A percentile compares a stretch with the other conserved stretches of the same genome.
phyloP scores from a whole-genome alignment of 768 basidiomycete genomes.

The Rhizopogon vinicolor region DNA sequence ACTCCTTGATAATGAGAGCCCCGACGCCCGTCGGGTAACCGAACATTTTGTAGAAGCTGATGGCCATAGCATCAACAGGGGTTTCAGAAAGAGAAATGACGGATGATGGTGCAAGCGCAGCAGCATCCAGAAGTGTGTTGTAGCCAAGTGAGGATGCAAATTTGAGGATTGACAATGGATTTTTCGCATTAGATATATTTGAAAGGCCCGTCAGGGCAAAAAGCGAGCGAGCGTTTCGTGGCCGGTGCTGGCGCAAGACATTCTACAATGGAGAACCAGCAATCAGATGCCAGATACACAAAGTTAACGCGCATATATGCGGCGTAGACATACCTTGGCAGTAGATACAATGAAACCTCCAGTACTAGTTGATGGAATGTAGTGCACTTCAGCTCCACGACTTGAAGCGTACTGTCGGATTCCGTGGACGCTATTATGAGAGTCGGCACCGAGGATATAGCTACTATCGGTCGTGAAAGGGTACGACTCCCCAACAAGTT shows the following conservation, averaged over 20 bases:
- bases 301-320: constrained; percentile 15
- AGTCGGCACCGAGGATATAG: constrained; percentile 70
- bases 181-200: constrained; percentile 77
- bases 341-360: constrained; percentile 59
- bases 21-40: constrained; percentile 85
- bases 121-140: constrained; percentile 74
- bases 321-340: constrained; percentile 48
- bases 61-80: constrained; percentile 75
- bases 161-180: constrained; percentile 55
- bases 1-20: constrained; percentile 69
- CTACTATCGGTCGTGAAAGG: constrained; percentile 56
- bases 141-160: constrained; percentile 70
- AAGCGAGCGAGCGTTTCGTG: constrained; percentile 47
- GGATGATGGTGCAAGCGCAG: constrained; percentile 74
- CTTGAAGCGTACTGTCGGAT: constrained; percentile 65
- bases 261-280: constrained; percentile 33
- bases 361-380: constrained; percentile 57
- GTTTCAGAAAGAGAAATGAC: constrained; percentile 58
- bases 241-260: constrained; percentile 46
- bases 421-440: constrained; percentile 83
- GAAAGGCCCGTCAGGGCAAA: constrained; percentile 80
- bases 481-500: constrained; percentile 78
- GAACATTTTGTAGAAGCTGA: constrained; percentile 91
- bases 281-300: not conserved
- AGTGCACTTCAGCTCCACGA: constrained; percentile 53